Percentiles rank a stretch among this genome's conserved stretches.
These are phyloP conservation scores for Xylariales sp. DNA, from an alignment of 2,329 filamentous ascomycete genomes.

Conservation along the genomic window DNA sequence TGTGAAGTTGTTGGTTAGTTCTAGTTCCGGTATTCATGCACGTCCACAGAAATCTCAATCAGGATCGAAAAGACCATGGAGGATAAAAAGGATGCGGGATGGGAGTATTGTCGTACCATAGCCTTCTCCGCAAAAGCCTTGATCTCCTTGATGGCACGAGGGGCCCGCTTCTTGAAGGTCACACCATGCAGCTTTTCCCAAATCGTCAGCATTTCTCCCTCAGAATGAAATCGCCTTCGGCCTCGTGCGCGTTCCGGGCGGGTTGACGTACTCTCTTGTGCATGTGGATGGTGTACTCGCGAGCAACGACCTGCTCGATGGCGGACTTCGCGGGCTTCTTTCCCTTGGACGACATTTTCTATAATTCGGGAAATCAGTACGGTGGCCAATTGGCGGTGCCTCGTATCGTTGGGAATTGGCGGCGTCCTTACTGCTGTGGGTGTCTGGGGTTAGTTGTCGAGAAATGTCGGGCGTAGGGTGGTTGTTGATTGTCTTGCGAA, in stretches of 20 bases:
- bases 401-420: slow-evolving; percentile 18
- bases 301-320: slow-evolving; percentile 98
- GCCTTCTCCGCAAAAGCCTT: slow-evolving; percentile 90
- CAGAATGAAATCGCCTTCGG: slow-evolving; percentile 2
- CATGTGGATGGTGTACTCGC: slow-evolving; percentile 99
- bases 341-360: slow-evolving; percentile 71
- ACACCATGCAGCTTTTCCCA: slow-evolving; percentile 86
- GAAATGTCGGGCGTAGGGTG: slow-evolving; percentile 43
- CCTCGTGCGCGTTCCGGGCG: slow-evolving; percentile 22
- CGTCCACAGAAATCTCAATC: neutral
- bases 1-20: slow-evolving; percentile 55
- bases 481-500: slow-evolving; percentile 46
- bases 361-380: slow-evolving; percentile 31
- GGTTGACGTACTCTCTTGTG: slow-evolving; percentile 92
- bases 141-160: slow-evolving; percentile 99
- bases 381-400: slow-evolving; percentile 24
- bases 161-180: slow-evolving; percentile 99
- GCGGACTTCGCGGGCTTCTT: slow-evolving; percentile 85
- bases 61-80: neutral
- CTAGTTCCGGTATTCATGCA: slow-evolving; percentile 1
- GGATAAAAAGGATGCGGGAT: neutral
- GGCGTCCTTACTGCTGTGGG: slow-evolving; percentile 44
- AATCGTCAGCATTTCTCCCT: slow-evolving; percentile 50
- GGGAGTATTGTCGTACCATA: slow-evolving; percentile 78
- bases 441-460: slow-evolving; percentile 47